These are phyloP conservation scores for Lachancea meyersii DNA, from an alignment of 805 yeast species.

Conservation along the genomic window DNA sequence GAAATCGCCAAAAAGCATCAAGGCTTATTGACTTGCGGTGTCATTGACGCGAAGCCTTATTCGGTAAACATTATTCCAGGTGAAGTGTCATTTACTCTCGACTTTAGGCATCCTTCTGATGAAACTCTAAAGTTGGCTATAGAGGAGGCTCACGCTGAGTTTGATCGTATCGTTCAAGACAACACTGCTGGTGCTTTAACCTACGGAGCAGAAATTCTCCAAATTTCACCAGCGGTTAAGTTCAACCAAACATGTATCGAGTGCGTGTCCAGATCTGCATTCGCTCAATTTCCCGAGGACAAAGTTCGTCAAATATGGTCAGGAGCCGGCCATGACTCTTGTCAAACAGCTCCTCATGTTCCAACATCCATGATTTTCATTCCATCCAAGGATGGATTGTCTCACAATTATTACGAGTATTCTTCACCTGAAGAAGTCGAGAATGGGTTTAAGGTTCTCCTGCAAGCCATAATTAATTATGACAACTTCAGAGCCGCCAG, in stretches of 20 bases:
- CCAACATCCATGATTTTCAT: conserved; percentile 74
- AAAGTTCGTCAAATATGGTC: conserved; percentile 44
- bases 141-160: conserved; percentile 35
- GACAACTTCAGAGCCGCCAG: conserved; percentile 29
- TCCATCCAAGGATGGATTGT: conserved; percentile 60
- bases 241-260: conserved; percentile 48
- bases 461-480: conserved; percentile 43
- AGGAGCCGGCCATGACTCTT: conserved; percentile 75
- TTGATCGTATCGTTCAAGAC: conserved; percentile 33
- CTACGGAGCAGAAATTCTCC: conserved; percentile 40
- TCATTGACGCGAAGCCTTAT: conserved; percentile 50
- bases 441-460: conserved; percentile 50
- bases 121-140: conserved; percentile 35
- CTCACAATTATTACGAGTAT: conserved; percentile 64
- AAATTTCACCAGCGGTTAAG: conserved; percentile 49
- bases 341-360: conserved; percentile 46
- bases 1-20: conserved; percentile 46
- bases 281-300: conserved; percentile 41
- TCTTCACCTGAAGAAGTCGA: conserved; percentile 59
- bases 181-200: conserved; percentile 30
- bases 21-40: conserved; percentile 57
- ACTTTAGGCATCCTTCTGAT: conserved; percentile 51
- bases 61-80: conserved; percentile 66
- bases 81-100: conserved; percentile 52
- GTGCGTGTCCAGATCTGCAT: conserved; percentile 49